Conservation (phyloP, 345 rosid species). For the Salix exigua region DNA sequence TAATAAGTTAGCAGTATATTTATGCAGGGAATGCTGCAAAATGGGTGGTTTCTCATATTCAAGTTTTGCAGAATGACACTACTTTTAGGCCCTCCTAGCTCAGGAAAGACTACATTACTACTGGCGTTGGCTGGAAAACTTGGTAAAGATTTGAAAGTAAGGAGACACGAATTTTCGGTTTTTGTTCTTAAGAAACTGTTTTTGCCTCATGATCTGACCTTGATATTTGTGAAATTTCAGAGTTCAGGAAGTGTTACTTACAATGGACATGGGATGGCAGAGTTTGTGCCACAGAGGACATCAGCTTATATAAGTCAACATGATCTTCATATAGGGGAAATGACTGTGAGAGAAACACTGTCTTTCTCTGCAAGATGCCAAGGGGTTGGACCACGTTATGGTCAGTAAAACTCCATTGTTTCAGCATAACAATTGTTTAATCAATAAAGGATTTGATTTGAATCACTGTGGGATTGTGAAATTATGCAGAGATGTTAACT, state of each 20-base stretch:
- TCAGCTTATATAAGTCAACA: constrained; percentile 60
- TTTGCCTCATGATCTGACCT: background rate
- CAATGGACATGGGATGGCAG: constrained; percentile 62
- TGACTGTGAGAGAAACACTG: constrained; percentile 67
- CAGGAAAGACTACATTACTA: constrained; percentile 57
- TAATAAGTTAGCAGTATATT: background rate
- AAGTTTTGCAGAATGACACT: constrained; percentile 46
- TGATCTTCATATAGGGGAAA: constrained; percentile 58
- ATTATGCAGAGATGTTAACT: constrained; percentile 52
- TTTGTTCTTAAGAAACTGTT: background rate
- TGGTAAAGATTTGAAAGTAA: constrained; percentile 47
- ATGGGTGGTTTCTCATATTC: background rate
- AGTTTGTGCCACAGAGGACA: constrained; percentile 58
- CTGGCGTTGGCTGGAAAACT: constrained; percentile 58
- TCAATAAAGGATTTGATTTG: background rate
- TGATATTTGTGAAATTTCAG: constrained; percentile 22
- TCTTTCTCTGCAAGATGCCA: constrained; percentile 65
- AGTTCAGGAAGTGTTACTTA: constrained; percentile 55
- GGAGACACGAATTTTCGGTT: background rate
- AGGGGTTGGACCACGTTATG: constrained; percentile 56
- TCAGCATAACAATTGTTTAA: background rate
- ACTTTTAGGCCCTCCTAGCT: constrained; percentile 59
- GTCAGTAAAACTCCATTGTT: constrained; percentile 25
- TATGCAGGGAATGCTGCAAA: background rate
- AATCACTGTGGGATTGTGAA: background rate